Evolutionary conservation across 1,284 basidiomycete species (phyloP), one percentile per base, ranked within the genome.

Genomic region (Ustilago tritici): DNA sequence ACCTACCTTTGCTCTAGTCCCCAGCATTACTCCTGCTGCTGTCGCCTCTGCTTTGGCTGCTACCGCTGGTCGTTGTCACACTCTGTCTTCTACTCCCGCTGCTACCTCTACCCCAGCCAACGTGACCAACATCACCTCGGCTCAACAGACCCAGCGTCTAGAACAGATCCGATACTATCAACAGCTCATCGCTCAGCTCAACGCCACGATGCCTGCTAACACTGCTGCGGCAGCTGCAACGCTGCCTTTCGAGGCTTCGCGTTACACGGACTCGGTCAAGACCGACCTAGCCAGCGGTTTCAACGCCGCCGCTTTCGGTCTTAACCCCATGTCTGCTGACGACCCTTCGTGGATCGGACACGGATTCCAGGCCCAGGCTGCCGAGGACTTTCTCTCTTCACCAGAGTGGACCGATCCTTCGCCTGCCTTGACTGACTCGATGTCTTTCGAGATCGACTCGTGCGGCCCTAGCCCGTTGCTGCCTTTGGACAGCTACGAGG

Each of bases 371-470:
- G 75, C 70, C 28, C 64, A 69, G 53, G 70, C 64, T 61, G 70
- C 60, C 58, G 80, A 80, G 60, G 80, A 81, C 78, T 77, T 80
- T 67, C 77, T 80, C 67, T 74, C 74, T 61, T 79, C 77, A 55
- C 80, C 80, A 56, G 75, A 80, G 41, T 81, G 78, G 78, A 81
- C 80, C n/a, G 82, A 83, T 61, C 80, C 80, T 19, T 81, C 79
- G 61, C 82, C 82, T 52, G 79, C 80, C 54, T 68, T 83, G 47
- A 81, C 82, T 53, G 79, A 80, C 71, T 72, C 79, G 62, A 74
- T 81, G 73, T 77, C 78, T 56, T 83, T 83, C 56, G 79, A 83
- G 59, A 65, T 78, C 60, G 70, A 76, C 70, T 83, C 82, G 58
- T 82, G 80, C 79, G 77, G 76, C 55, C 71, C 82, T 23, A 82